Conservation (phyloP, 352 stramenopile species). For the Pythium pyrilobum region DNA sequence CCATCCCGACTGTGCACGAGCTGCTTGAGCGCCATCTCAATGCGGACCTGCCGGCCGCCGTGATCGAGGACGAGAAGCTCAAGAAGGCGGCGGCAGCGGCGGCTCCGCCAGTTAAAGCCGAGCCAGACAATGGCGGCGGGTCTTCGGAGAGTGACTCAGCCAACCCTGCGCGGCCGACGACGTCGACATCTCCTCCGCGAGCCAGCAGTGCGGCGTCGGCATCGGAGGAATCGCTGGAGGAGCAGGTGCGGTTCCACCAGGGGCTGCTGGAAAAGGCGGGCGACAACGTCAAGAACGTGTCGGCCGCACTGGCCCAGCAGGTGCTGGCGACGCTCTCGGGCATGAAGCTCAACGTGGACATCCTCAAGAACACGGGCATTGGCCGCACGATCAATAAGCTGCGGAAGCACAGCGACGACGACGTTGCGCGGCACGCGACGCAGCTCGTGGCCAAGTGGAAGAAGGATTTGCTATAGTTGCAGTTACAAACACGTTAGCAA, state of each 20-base stretch:
- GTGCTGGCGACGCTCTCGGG: conserved; percentile 61
- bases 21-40: conserved; percentile 65
- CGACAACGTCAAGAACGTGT: conserved; percentile 65
- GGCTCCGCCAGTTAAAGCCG: background rate
- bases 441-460: conserved; percentile 84
- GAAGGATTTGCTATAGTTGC: conserved; percentile 60
- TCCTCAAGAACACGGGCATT: conserved; percentile 77
- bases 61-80: conserved; percentile 21
- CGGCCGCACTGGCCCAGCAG: conserved; percentile 54
- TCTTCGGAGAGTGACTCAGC: background rate
- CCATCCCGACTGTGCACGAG: conserved; percentile 37
- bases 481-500: conserved; percentile 1
- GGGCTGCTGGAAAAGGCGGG: conserved; percentile 66
- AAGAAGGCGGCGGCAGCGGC: conserved; percentile 6
- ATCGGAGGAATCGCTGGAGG: conserved; percentile 48
- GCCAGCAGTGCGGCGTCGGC: conserved; percentile 3
- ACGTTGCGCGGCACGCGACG: conserved; percentile 61
- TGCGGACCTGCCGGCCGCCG: conserved; percentile 28
- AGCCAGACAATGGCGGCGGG: background rate
- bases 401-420: conserved; percentile 58
- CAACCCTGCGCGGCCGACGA: background rate
- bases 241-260: conserved; percentile 65
- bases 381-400: conserved; percentile 86
- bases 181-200: background rate
- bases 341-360: conserved; percentile 76